Percentiles rank a stretch among this genome's conserved stretches.
phyloP scores from a whole-genome alignment of 169 alveolate species.

The Pseudocohnilembus persalinus region DNA sequence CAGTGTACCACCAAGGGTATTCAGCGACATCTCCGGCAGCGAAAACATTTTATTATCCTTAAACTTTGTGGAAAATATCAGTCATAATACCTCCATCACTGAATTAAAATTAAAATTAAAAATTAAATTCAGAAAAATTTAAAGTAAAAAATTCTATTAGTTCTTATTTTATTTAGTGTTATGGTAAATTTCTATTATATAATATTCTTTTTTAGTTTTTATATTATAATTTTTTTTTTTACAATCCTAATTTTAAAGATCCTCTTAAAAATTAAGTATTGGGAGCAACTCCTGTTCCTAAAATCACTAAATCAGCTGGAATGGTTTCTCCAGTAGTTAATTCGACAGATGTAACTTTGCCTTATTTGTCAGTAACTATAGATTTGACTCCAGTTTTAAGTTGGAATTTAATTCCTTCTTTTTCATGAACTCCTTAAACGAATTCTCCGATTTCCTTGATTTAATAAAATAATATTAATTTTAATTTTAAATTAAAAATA shows the following conservation, averaged over 20 bases:
- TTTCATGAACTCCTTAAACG: constrained; percentile 45
- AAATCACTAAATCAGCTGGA: constrained; percentile 63
- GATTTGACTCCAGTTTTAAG: constrained; percentile 32
- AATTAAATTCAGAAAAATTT: neutral
- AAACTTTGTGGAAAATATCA: constrained; percentile 59
- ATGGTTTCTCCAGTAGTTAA: constrained; percentile 52
- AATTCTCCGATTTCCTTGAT: constrained; percentile 49
- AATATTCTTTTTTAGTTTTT: neutral
- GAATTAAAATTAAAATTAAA: neutral
- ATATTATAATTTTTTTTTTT: too few relatives aligned
- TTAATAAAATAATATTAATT: too few relatives aligned
- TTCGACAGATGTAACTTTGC: constrained; percentile 41
- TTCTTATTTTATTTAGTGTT: too few relatives aligned
- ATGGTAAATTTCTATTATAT: too few relatives aligned
- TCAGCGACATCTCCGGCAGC: constrained; percentile 75
- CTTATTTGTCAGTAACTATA: constrained; percentile 38
- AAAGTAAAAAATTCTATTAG: too few relatives aligned
- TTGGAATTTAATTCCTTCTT: constrained; percentile 51
- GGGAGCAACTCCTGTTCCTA: constrained; percentile 70
- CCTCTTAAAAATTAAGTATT: constrained; percentile 35
- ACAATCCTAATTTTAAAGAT: neutral
- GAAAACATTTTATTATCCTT: constrained; percentile 46
- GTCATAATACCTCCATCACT: constrained; percentile 51
- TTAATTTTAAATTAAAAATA: too few relatives aligned
- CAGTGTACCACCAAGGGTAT: constrained; percentile 66